A percentile compares a stretch with the other conserved stretches of the same genome.
Conservation (phyloP, 1,139 yeast genomes). For the Magnusiomyces suaveolens region DNA sequence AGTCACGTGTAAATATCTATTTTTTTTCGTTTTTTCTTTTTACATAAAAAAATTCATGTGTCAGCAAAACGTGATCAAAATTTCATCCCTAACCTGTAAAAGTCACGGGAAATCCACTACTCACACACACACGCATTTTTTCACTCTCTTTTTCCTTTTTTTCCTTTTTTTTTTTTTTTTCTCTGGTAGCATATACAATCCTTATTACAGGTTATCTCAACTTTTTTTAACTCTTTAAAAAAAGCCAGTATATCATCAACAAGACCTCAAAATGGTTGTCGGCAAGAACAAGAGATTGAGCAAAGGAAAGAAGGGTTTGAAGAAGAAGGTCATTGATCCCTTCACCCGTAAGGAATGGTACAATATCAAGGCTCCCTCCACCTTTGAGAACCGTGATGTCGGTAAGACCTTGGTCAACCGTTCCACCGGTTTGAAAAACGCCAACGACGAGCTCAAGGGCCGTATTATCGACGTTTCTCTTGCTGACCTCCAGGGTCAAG, state of each 20-base stretch:
- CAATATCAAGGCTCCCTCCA: constrained; percentile 91
- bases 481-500: constrained; percentile 87
- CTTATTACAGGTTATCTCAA: no score
- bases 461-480: constrained; percentile 79
- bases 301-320: constrained; percentile 91
- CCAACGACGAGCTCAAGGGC: constrained; percentile 86
- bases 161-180: no score
- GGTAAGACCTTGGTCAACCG: constrained; percentile 93
- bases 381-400: constrained; percentile 86
- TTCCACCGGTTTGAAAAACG: constrained; percentile 85
- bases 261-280: constrained; percentile 57
- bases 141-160: no score
- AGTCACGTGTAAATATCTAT: no score
- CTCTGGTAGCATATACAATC: no score
- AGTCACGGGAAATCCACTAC: no score
- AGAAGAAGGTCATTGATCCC: constrained; percentile 94
- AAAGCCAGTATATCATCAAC: neutral
- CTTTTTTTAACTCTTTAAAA: no score
- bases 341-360: constrained; percentile 94
- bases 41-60: no score
- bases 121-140: no score
- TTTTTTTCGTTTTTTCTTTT: no score
- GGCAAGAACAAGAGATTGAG: constrained; percentile 95
- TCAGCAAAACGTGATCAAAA: no score
- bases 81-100: no score